A percentile compares a stretch with the other conserved stretches of the same genome.
phyloP scores from a whole-genome alignment of 2,329 filamentous ascomycete species.

The Ceratocystis eucalypticola region DNA sequence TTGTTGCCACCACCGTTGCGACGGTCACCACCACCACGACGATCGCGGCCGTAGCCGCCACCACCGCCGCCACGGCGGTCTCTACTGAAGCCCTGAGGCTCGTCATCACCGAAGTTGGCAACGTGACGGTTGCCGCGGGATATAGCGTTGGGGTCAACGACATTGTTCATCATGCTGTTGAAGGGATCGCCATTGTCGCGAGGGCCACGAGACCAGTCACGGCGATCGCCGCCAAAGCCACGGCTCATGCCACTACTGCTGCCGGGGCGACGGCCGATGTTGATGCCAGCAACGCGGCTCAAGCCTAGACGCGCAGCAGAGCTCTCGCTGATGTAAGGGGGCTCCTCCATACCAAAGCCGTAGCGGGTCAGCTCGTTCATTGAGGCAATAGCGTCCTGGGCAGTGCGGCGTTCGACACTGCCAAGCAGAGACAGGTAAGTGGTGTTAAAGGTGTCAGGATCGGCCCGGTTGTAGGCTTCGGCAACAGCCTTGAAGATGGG shows the following conservation, averaged over 20 bases:
- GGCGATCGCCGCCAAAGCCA: conserved; percentile 8
- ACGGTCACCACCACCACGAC: conserved; percentile 17
- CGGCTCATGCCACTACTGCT: conserved; percentile 15
- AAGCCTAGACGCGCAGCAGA: conserved; percentile 28
- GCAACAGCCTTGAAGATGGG: conserved; percentile 32
- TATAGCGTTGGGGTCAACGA: conserved; percentile 15
- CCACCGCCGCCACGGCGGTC: conserved; percentile 19
- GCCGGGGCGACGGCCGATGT: conserved; percentile 22
- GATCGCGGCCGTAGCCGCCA: conserved; percentile 20
- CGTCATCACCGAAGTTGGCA: conserved; percentile 17
- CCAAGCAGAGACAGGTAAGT: conserved; percentile 48
- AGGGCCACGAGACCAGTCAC: conserved; percentile 2
- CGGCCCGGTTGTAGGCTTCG: conserved; percentile 25
- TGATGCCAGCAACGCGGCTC: conserved; percentile 25
- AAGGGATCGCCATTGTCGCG: conserved; percentile 12
- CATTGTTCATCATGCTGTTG: conserved; percentile 11
- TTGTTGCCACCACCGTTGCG: background rate
- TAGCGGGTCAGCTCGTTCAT: conserved; percentile 40
- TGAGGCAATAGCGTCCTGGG: conserved; percentile 31
- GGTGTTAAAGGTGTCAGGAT: conserved; percentile 23
- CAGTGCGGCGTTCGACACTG: conserved; percentile 30
- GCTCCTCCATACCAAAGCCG: conserved; percentile 39
- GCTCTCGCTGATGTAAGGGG: conserved; percentile 29
- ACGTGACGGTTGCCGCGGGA: conserved; percentile 5
- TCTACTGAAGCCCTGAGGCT: conserved; percentile 16